Evolutionary conservation across 1,284 basidiomycete genomes (phyloP).

Genomic region (Athelia psychrophila): DNA sequence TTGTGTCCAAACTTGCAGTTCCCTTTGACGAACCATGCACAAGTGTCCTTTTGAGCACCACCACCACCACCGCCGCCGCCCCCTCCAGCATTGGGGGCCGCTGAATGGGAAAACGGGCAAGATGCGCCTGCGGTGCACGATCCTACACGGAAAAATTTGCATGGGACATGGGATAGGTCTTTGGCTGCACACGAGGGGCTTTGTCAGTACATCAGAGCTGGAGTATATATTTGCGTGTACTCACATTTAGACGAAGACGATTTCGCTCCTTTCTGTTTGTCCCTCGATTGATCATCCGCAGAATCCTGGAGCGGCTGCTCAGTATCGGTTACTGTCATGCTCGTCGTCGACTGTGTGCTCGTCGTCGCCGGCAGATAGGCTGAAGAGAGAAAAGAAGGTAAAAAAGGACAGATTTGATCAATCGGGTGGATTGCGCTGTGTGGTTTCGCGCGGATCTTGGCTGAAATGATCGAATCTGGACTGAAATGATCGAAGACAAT

Average conservation of each 20-base stretch:
- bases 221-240: conserved; percentile 5
- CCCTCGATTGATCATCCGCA: conserved; percentile 8
- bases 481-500: background rate
- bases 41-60: conserved; percentile 86
- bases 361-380: background rate
- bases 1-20: conserved; percentile 99
- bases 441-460: background rate
- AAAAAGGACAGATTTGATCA: background rate
- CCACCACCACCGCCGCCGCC: too few species aligned
- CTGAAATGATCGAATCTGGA: background rate
- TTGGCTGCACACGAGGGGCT: conserved; percentile 53
- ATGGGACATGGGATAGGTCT: conserved; percentile 95
- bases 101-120: conserved; percentile 89
- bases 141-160: conserved; percentile 96
- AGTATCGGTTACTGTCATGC: too few species aligned
- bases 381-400: background rate
- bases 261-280: conserved; percentile 18
- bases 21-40: conserved; percentile 93
- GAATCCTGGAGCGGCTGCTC: too few species aligned
- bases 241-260: conserved; percentile 24
- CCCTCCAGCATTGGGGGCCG: conserved; percentile 22
- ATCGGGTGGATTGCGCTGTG: background rate
- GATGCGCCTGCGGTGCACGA: conserved; percentile 93
- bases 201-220: background rate
- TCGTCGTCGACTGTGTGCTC: too few species aligned